Evolutionary conservation across 2,329 filamentous ascomycete genomes (phyloP).

Genomic region (Botryotinia narcissicola): DNA sequence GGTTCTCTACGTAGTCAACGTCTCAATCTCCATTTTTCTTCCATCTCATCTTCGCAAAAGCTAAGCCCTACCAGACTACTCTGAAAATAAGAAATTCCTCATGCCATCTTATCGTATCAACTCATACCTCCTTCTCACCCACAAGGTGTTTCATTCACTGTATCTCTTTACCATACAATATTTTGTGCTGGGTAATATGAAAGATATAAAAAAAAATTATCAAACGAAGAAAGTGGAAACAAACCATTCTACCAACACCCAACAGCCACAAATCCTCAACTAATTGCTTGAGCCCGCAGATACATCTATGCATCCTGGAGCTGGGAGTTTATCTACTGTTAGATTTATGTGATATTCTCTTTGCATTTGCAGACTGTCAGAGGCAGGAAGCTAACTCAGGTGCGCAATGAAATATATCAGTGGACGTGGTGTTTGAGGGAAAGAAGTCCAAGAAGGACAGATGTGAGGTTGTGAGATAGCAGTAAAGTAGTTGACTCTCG

Average conservation of each 20-base stretch:
- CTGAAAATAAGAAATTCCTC: background rate
- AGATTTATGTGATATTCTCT: background rate
- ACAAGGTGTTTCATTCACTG: background rate
- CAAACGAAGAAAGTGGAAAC: background rate
- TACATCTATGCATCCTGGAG: no score
- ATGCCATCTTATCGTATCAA: background rate
- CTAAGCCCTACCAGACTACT: background rate
- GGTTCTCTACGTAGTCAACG: background rate
- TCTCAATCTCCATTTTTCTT: background rate
- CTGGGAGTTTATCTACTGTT: no score
- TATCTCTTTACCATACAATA: background rate
- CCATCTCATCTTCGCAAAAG: background rate
- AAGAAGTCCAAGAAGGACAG: no score
- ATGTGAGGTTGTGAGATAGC: background rate
- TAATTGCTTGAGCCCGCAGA: background rate
- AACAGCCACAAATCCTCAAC: background rate
- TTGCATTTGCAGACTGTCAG: background rate
- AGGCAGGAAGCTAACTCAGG: background rate
- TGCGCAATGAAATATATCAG: background rate
- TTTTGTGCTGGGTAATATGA: background rate
- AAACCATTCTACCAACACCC: background rate
- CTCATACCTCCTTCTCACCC: background rate
- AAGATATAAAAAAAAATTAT: background rate
- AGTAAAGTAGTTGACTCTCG: no score
- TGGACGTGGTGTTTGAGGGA: background rate